Conservation (phyloP, 495 filamentous ascomycete species). For the Aspergillus cavernicola region DNA sequence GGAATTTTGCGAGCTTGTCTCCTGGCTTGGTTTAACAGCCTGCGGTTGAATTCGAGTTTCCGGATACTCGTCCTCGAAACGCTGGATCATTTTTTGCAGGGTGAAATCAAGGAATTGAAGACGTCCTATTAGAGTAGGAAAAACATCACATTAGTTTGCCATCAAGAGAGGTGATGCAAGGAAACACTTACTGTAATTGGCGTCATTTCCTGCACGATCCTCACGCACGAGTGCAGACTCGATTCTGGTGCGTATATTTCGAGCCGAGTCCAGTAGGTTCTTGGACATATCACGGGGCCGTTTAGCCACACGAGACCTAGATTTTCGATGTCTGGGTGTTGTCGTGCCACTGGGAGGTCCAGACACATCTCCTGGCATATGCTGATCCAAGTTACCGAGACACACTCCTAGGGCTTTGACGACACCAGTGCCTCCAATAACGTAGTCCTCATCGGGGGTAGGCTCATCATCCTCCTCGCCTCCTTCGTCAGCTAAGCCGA, state of each 20-base stretch:
- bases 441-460: conserved; percentile 88
- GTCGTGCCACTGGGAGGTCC: conserved; percentile 48
- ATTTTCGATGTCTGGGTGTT: conserved; percentile 49
- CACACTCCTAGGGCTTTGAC: conserved; percentile 92
- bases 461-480: conserved; percentile 63
- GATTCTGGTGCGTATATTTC: conserved; percentile 79
- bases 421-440: conserved; percentile 91
- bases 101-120: conserved; percentile 89
- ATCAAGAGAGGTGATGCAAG: not conserved
- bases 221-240: conserved; percentile 81
- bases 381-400: conserved; percentile 62
- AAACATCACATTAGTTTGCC: conserved; percentile 17
- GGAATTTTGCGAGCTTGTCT: conserved; percentile 40
- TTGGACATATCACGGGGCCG: conserved; percentile 92
- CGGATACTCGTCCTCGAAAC: conserved; percentile 94
- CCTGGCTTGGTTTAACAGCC: conserved; percentile 20
- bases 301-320: conserved; percentile 40
- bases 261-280: conserved; percentile 75
- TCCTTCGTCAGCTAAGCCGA: conserved; percentile 46
- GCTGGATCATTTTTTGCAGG: conserved; percentile 82
- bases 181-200: conserved; percentile 68
- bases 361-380: conserved; percentile 36
- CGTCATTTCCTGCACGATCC: conserved; percentile 61
- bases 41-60: conserved; percentile 63
- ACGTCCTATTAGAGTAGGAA: conserved; percentile 50